Evolutionary conservation across 352 stramenopile genomes (phyloP).

Genomic region (Pythium rishiriense): DNA sequence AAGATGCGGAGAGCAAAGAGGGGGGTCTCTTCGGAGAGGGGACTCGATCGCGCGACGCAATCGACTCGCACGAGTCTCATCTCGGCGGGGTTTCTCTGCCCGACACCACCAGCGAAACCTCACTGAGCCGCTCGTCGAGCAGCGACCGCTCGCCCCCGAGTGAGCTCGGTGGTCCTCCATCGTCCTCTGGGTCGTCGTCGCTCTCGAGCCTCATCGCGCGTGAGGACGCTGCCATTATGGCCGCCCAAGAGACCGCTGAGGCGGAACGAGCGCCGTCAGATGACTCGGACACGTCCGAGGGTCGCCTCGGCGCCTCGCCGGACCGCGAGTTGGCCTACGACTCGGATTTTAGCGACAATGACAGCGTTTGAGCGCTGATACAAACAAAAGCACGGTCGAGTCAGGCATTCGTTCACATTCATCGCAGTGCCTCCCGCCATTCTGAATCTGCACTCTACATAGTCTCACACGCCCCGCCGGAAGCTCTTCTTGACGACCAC

Average conservation of each 20-base stretch:
- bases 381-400: not conserved
- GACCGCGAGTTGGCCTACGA: slow-evolving; percentile 9
- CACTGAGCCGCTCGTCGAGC: slow-evolving; percentile 1
- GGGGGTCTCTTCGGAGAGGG: no score
- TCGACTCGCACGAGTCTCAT: no score
- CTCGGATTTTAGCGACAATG: slow-evolving; percentile 22
- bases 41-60: no score
- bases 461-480: not conserved
- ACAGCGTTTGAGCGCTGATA: slow-evolving; percentile 5
- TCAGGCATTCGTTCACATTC: not conserved
- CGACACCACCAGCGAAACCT: not conserved
- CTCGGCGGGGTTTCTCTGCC: no score
- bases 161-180: not conserved
- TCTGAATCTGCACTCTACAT: no score
- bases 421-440: no score
- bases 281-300: not conserved
- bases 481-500: slow-evolving; percentile 27
- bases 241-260: not conserved
- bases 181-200: slow-evolving; percentile 1
- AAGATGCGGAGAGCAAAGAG: no score
- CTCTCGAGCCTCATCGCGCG: slow-evolving; percentile 8
- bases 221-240: slow-evolving; percentile 10
- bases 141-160: not conserved
- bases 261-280: not conserved
- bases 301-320: not conserved